Conservation (phyloP, 1,284 basidiomycete species). For the Vanrija humicola region DNA sequence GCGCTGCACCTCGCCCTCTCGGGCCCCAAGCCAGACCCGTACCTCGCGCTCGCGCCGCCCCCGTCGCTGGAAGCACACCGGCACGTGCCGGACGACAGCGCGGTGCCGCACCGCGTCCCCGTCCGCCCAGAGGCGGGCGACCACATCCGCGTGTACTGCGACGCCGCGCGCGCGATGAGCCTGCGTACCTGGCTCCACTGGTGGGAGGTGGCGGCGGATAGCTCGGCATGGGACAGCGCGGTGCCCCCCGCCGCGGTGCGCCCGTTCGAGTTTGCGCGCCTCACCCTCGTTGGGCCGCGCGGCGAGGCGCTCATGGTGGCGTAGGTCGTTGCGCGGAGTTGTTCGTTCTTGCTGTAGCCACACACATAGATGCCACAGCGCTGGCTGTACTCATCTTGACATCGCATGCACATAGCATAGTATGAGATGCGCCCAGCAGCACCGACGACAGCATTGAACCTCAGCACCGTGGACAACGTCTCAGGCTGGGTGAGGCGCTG, state of each 20-base stretch:
- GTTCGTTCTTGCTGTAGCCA: too few relatives aligned
- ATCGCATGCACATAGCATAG: too few relatives aligned
- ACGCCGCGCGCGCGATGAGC: conserved; percentile 26
- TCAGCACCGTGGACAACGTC: too few relatives aligned
- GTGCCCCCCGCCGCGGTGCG: neutral
- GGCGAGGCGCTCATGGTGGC: conserved; percentile 39
- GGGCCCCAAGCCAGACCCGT: conserved; percentile 40
- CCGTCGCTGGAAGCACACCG: conserved; percentile 6
- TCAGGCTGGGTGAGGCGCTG: too few relatives aligned
- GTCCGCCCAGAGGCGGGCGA: conserved; percentile 33
- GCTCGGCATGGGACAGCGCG: neutral
- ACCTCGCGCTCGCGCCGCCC: conserved; percentile 16
- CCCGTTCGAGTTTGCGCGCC: conserved; percentile 25
- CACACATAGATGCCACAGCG: neutral
- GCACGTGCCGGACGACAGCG: neutral
- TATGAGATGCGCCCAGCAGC: too few relatives aligned
- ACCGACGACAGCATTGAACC: too few relatives aligned
- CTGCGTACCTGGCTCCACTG: conserved; percentile 36
- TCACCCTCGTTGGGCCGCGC: conserved; percentile 30
- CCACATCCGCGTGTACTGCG: conserved; percentile 39
- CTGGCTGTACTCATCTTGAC: neutral
- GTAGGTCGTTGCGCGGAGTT: neutral
- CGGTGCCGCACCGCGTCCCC: neutral
- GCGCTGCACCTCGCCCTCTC: conserved; percentile 13
- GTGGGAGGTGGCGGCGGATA: conserved; percentile 6